Evolutionary conservation across 1,284 basidiomycete genomes (phyloP).

Genomic region (Fomitopsis palustris): DNA sequence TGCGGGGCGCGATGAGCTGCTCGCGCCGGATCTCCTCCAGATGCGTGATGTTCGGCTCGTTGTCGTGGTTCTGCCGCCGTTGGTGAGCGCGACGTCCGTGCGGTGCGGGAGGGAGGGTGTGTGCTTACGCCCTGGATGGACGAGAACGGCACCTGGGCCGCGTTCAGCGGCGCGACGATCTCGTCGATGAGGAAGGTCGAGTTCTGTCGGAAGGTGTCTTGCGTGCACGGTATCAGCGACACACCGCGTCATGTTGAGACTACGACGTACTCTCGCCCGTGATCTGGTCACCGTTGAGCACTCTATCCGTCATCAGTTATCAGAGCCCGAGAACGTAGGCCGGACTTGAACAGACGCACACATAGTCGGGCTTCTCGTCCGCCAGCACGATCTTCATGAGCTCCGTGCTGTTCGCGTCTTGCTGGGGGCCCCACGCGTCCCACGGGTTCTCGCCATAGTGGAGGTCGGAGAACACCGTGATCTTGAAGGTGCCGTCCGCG

Average conservation of each 20-base stretch:
- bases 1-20: constrained; percentile 49
- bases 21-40: constrained; percentile 56
- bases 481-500: constrained; percentile 55
- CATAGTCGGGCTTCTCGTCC: constrained; percentile 59
- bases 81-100: too few relatives aligned
- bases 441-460: constrained; percentile 71
- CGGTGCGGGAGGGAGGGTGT: too few relatives aligned
- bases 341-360: constrained; percentile 36
- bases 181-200: constrained; percentile 29
- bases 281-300: constrained; percentile 62
- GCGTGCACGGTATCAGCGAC: neutral
- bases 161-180: constrained; percentile 32
- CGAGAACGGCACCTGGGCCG: constrained; percentile 30
- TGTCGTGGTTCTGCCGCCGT: constrained; percentile 59
- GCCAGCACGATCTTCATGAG: constrained; percentile 51
- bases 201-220: constrained; percentile 54
- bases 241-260: neutral
- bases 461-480: constrained; percentile 66
- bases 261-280: constrained; percentile 56
- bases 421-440: constrained; percentile 60
- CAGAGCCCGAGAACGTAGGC: neutral
- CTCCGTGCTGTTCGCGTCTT: constrained; percentile 54
- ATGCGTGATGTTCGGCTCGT: constrained; percentile 64
- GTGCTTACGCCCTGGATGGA: constrained; percentile 50
- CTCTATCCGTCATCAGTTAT: constrained; percentile 29